Evolutionary conservation across 2,329 filamentous ascomycete genomes (phyloP).

Genomic region (Trichoderma koningii): DNA sequence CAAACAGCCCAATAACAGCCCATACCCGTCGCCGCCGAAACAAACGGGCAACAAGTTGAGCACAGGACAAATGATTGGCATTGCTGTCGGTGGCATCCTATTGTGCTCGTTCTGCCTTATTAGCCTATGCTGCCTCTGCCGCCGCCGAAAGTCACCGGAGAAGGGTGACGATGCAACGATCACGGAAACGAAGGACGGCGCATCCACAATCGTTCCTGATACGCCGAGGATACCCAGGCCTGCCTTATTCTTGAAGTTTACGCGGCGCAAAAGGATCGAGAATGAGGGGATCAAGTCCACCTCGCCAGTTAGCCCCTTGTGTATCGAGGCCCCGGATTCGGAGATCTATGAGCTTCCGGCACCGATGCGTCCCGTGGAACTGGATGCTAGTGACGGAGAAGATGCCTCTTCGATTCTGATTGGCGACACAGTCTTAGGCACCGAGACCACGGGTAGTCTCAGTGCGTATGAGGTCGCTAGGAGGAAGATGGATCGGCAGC

Average conservation of each 20-base stretch:
- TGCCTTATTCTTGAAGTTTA: constrained; percentile 47
- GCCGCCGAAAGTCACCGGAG: constrained; percentile 37
- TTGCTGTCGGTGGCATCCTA: constrained; percentile 47
- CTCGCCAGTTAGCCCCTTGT: constrained; percentile 34
- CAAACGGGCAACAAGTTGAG: constrained; percentile 38
- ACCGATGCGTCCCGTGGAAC: constrained; percentile 50
- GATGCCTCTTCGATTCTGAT: constrained; percentile 41
- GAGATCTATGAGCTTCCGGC: constrained; percentile 57
- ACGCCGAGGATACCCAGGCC: constrained; percentile 34
- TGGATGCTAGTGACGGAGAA: constrained; percentile 45
- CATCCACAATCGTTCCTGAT: constrained; percentile 38
- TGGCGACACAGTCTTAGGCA: constrained; percentile 46
- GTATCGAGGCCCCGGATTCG: constrained; percentile 43
- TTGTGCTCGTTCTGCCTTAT: constrained; percentile 37
- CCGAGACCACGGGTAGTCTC: constrained; percentile 44
- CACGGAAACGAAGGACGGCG: constrained; percentile 43
- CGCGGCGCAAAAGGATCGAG: constrained; percentile 40
- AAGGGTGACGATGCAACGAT: constrained; percentile 33
- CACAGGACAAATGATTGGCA: constrained; percentile 48
- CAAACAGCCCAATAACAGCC: constrained; percentile 47
- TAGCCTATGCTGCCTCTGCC: constrained; percentile 40
- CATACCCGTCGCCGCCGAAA: constrained; percentile 46
- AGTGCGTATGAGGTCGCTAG: constrained; percentile 55
- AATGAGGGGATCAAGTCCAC: constrained; percentile 32
- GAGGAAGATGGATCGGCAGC: constrained; percentile 54